These are phyloP conservation scores for Beauveria brongniartii DNA, from an alignment of 2,329 filamentous ascomycete genomes.

Conservation along the genomic window DNA sequence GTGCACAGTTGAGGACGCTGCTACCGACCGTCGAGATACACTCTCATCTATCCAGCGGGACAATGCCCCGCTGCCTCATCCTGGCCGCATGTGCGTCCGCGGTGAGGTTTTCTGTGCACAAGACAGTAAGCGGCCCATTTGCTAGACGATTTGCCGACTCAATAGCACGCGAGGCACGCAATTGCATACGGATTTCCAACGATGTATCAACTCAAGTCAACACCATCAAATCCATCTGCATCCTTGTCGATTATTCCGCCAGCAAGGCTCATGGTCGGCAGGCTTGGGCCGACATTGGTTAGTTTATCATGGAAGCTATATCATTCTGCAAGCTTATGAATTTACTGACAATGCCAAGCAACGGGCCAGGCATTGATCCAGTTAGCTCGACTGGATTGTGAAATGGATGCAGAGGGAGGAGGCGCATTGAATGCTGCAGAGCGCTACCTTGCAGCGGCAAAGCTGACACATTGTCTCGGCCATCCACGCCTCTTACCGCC, in stretches of 20 bases:
- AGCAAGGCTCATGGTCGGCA: neutral
- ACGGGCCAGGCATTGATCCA: neutral
- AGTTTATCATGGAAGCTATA: neutral
- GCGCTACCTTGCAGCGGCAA: neutral
- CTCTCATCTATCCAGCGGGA: neutral
- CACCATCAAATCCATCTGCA: neutral
- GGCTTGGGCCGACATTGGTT: neutral
- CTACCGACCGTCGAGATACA: neutral
- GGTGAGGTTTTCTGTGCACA: neutral
- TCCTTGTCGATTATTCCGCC: neutral
- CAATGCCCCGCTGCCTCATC: neutral
- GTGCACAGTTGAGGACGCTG: neutral
- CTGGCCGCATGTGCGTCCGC: neutral
- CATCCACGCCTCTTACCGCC: neutral
- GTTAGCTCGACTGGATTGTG: neutral
- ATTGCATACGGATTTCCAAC: neutral
- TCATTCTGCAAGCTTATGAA: neutral
- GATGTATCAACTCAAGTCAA: neutral
- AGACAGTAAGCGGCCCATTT: neutral
- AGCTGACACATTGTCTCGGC: neutral
- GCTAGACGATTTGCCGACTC: neutral
- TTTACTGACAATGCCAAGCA: neutral
- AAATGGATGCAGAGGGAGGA: neutral
- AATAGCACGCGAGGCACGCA: neutral
- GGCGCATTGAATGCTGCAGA: neutral